Evolutionary conservation across 495 filamentous ascomycete genomes (phyloP).

Genomic region (Hypoxylon perforatum): DNA sequence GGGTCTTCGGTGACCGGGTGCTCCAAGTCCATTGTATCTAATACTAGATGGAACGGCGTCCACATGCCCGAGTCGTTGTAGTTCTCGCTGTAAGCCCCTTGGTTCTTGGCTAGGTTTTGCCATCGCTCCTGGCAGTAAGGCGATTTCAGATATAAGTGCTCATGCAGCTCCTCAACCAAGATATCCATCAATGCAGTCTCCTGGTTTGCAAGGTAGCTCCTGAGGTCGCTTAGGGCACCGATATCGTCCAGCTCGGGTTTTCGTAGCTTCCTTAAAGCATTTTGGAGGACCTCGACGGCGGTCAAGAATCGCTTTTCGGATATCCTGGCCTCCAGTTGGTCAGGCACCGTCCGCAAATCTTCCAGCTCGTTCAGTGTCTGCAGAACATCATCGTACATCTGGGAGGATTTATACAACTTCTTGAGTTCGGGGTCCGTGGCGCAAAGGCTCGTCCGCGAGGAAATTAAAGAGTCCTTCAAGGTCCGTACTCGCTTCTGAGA

Average conservation of each 20-base stretch:
- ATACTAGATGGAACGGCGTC: constrained; percentile 76
- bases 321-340: constrained; percentile 90
- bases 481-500: constrained; percentile 86
- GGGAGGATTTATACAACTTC: constrained; percentile 82
- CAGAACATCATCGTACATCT: constrained; percentile 91
- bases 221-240: constrained; percentile 85
- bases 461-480: constrained; percentile 83
- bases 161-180: constrained; percentile 93
- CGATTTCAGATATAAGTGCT: constrained; percentile 96
- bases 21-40: constrained; percentile 78
- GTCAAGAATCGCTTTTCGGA: constrained; percentile 95
- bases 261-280: constrained; percentile 81
- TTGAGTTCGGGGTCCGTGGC: constrained; percentile 92
- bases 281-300: constrained; percentile 91
- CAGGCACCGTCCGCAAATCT: constrained; percentile 88
- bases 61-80: constrained; percentile 59
- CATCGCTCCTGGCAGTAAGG: constrained; percentile 95
- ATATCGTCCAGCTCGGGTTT: constrained; percentile 92
- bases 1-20: constrained; percentile 81
- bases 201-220: constrained; percentile 90
- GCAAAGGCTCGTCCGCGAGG: constrained; percentile 83
- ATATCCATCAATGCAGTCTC: constrained; percentile 93
- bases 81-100: constrained; percentile 55
- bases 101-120: constrained; percentile 74
- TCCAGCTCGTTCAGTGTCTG: constrained; percentile 86